phyloP scores from a whole-genome alignment of 306 rosid species.

The Cicer judaicum region DNA sequence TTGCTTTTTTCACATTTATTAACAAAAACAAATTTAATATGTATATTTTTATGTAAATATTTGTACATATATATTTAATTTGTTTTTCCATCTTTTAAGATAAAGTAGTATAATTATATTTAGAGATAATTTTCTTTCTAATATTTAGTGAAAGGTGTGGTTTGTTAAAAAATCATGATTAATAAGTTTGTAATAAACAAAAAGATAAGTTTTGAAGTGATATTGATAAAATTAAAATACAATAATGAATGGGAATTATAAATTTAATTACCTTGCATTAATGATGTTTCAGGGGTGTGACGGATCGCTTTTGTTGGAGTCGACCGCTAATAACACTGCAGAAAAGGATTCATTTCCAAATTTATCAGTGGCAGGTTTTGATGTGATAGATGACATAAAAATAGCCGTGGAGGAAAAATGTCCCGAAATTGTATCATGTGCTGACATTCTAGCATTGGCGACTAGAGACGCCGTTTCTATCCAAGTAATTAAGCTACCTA shows the following conservation, averaged over 20 bases:
- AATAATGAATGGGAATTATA: not conserved
- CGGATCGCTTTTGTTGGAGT: constrained; percentile 60
- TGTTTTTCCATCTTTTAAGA: too few species aligned
- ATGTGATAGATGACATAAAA: constrained; percentile 63
- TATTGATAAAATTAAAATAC: not conserved
- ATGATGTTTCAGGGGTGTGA: constrained; percentile 61
- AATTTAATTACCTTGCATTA: too few species aligned
- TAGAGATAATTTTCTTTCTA: too few species aligned
- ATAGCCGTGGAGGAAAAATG: constrained; percentile 51
- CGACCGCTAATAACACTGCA: constrained; percentile 47
- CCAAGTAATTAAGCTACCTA: constrained; percentile 49
- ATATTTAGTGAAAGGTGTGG: too few species aligned
- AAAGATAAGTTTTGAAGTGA: too few species aligned
- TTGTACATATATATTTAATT: too few species aligned
- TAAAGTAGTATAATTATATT: too few species aligned
- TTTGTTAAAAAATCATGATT: too few species aligned
- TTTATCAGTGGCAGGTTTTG: constrained; percentile 53
- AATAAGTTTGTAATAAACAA: too few species aligned
- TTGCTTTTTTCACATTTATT: too few species aligned
- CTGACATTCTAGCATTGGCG: constrained; percentile 63
- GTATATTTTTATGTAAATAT: too few species aligned
- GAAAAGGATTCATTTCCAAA: constrained; percentile 61
- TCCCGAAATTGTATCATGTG: constrained; percentile 64
- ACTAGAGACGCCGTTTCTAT: constrained; percentile 61
- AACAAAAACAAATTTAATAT: too few species aligned